Base-by-base conservation (phyloP, 164 flowering plant genomes). In the Chimonanthus praecox region DNA sequence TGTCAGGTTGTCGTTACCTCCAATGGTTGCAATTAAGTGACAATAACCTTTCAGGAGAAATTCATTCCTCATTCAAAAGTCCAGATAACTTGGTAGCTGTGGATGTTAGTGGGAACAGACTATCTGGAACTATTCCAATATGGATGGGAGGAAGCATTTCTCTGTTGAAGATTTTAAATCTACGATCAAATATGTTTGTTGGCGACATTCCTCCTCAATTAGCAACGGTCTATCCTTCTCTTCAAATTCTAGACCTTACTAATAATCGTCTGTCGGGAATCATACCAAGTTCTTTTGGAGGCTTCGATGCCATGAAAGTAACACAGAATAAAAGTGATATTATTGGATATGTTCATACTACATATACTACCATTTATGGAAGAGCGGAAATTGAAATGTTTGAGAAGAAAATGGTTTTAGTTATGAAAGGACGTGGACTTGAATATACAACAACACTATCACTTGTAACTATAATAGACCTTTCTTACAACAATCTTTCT, bases 161-260 rank as follows among this genome's bases (percentile, higher is more conserved):
- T 20, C 49, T 13, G 62, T 46, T 72, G 2, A 62, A 16, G 18
- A 18, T 72, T 47, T 47, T 72, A 0, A 2, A 47, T 8, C 9
- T 72, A 6, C 60, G 68, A 63, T 72, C 58, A 3, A 72, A 72
- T 44, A 63, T 6, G 15, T 72, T 62, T 72, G 7, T 4, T 6
- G 68, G 68, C 0, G 33, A 11, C 8, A 72, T 72, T 48, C 74
- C 74, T 9, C 46, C 8, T 18, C 65, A 63, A 4, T n/a, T 72
- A 0, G 62, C 74, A 48, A 5, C 13, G 21, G 21, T 20, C 48
- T 51, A 64, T 44, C 9, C 18, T 43, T 2, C 62, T 7, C 58
- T 72, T 21, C 74, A 72, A 9, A 33, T 72, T 11, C 43, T 72
- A 21, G 74, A 72, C 49, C 62, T 72, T 0, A 11, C 74, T 5